These are phyloP conservation scores for Leccinellum albellum DNA, from an alignment of 768 basidiomycete species.

Conservation along the genomic window DNA sequence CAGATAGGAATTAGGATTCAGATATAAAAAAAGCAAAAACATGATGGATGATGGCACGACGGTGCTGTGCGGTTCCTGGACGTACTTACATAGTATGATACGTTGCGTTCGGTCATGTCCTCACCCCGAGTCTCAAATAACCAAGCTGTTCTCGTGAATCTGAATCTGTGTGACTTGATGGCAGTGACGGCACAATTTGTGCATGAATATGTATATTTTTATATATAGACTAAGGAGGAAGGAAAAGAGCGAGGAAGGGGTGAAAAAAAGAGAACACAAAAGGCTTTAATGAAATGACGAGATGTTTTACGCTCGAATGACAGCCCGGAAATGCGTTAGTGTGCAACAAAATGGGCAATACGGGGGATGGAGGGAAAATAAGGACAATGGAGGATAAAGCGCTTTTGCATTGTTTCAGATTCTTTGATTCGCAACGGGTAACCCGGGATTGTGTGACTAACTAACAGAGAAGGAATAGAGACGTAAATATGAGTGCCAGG, in stretches of 20 bases:
- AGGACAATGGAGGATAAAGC: background rate
- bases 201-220: background rate
- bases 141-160: background rate
- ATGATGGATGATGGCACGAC: background rate
- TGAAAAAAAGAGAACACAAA: background rate
- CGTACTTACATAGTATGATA: background rate
- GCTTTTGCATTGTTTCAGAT: conserved; percentile 6
- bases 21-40: background rate
- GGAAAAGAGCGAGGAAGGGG: background rate
- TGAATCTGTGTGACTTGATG: background rate
- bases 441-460: conserved; percentile 15
- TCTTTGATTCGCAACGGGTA: background rate
- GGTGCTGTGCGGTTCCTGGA: background rate
- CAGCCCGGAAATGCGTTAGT: background rate
- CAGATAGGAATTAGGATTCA: background rate
- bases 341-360: background rate
- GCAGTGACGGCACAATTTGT: background rate
- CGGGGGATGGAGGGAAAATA: conserved; percentile 1
- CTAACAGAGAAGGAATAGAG: conserved; percentile 3
- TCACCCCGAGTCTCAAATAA: background rate
- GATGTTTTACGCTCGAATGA: background rate
- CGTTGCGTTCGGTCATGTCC: background rate
- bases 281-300: conserved; percentile 7
- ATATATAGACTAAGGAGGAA: background rate
- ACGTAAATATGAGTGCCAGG: conserved; percentile 21